Base-by-base conservation (phyloP, 1,139 yeast genomes). In the Nakaseomyces delphensis region DNA sequence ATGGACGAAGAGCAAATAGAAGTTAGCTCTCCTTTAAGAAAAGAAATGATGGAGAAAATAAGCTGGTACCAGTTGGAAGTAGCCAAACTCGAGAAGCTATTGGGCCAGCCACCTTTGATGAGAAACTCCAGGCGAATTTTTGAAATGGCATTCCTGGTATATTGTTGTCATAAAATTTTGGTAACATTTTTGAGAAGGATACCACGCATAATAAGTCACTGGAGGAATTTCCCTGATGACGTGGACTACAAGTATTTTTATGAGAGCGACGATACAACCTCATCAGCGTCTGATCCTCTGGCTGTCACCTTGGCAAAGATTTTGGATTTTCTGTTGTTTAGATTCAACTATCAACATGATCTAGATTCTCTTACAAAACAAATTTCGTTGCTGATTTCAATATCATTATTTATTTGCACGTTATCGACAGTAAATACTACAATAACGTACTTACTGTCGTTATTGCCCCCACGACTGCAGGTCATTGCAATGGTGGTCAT, bases 301-400 rank as follows among this genome's bases (percentile, higher is more conserved):
- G 83, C 87, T 0, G 74, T 75, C n/a, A 77, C 87, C 0, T 48
- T 81, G 20, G 77, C 85, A 3, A 76, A 74, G 43, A 43, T 77
- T 49, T 43, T 67, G 50, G 61, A 59, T 41, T 47, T 59, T 28
- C 31, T 56, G 10, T 40, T 45, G 50, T 59, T 52, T 42, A 63
- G 48, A 54, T 70, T 43, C 48, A 65, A 39, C 52, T 70, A 46
- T 16, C 59, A 60, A 36, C 60, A 60, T 28, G 69, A 70, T 38
- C 69, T 77, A 42, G 75, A 75, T 11, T 77, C 76, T 37, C 66
- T 83, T 54, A 71, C 79, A 6, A 76, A 76, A 44, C 83, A 77
- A 54, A 70, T 83, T 39, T 78, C 87, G 24, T 73, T 83, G 50
- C 55, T 77, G 6, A 55, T 83, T 28, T 77, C 89, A 1, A 80